Percentiles rank a stretch among this genome's conserved stretches.
These are phyloP conservation scores for Aspergillus intermedius DNA, from an alignment of 2,329 filamentous ascomycete genomes.

Conservation along the genomic window DNA sequence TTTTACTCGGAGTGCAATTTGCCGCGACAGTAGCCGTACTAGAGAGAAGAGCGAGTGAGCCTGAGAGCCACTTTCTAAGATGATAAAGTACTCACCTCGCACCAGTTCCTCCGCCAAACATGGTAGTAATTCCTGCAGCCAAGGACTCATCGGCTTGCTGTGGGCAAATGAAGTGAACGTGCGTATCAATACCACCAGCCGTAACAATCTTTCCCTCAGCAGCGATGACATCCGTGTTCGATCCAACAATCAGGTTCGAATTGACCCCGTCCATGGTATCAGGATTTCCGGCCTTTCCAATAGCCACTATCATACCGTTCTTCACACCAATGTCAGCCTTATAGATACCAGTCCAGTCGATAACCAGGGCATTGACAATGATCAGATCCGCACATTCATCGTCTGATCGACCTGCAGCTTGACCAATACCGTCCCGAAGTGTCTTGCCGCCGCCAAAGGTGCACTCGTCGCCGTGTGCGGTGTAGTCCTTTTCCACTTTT, in stretches of 20 bases:
- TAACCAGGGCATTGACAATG: conserved; percentile 74
- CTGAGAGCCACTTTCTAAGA: not conserved
- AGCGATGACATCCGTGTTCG: conserved; percentile 80
- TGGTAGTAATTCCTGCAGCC: conserved; percentile 76
- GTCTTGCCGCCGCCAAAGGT: conserved; percentile 90
- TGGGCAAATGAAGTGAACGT: conserved; percentile 87
- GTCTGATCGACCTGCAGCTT: conserved; percentile 68
- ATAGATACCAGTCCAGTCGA: conserved; percentile 84
- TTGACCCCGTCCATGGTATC: conserved; percentile 85
- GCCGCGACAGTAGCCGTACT: conserved; percentile 73
- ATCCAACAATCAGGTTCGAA: conserved; percentile 68
- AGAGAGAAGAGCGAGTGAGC: not conserved
- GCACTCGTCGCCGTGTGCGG: conserved; percentile 80
- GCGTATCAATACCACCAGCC: conserved; percentile 75
- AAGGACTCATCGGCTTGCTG: conserved; percentile 77
- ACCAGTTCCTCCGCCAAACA: conserved; percentile 80
- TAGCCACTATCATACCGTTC: conserved; percentile 70
- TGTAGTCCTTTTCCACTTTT: conserved; percentile 74
- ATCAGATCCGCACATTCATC: conserved; percentile 69
- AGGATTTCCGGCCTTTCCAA: conserved; percentile 87
- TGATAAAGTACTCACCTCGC: conserved; percentile 48
- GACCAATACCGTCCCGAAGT: conserved; percentile 84
- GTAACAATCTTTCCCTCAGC: conserved; percentile 81
- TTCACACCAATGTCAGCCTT: conserved; percentile 95
- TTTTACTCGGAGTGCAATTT: conserved; percentile 77